These are phyloP conservation scores for Arabis hirsuta DNA, from an alignment of 345 rosid genomes.

Conservation along the genomic window DNA sequence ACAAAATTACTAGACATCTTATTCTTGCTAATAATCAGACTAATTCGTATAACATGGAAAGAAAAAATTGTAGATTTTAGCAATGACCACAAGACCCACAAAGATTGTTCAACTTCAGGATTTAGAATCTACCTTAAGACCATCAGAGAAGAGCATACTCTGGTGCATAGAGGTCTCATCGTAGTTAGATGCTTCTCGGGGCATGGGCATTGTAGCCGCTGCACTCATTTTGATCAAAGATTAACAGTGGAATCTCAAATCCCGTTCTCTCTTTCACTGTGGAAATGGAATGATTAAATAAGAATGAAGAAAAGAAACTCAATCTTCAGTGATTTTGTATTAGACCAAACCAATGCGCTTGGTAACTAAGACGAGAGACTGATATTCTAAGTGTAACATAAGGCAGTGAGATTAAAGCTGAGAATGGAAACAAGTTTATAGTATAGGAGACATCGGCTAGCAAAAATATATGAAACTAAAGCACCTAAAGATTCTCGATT, in stretches of 20 bases:
- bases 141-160: conserved; percentile 81
- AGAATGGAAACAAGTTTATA: neutral
- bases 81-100: conserved; percentile 5
- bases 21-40: neutral
- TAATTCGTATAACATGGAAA: neutral
- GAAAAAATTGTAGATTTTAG: neutral
- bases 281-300: conserved; percentile 34
- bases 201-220: conserved; percentile 53
- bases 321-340: conserved; percentile 5
- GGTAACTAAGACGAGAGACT: neutral
- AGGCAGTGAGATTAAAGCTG: conserved; percentile 9
- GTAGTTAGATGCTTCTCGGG: conserved; percentile 67
- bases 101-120: neutral
- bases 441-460: neutral
- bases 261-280: conserved; percentile 38
- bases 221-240: conserved; percentile 59
- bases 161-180: conserved; percentile 86
- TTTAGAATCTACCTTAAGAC: conserved; percentile 65
- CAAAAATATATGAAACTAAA: conserved; percentile 2
- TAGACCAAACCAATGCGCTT: neutral
- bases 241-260: conserved; percentile 6
- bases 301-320: conserved; percentile 15
- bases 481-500: neutral
- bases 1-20: neutral
- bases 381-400: neutral